Evolutionary conservation across 2,329 filamentous ascomycete genomes (phyloP), one percentile per base, ranked within the genome.

Genomic region (Calonectria pseudoreteaudii): DNA sequence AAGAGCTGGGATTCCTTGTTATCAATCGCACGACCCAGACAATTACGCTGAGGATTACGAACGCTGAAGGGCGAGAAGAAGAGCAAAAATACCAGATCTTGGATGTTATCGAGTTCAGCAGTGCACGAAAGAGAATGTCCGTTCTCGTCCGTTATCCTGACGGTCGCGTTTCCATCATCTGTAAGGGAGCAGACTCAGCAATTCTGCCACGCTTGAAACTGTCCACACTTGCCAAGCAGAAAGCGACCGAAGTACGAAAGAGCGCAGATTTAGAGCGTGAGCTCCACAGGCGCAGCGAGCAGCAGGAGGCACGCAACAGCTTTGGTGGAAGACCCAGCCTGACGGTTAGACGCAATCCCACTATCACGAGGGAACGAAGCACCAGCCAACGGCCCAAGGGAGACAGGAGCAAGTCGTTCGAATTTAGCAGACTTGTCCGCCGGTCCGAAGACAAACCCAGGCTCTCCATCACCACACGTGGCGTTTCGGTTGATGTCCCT

Each of bases 101-200:
- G 38, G 95, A 98, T 79, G 90, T 97, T 5, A 95, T 98, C 72
- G 96, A 98, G 81, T 98, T 98, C 80, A 97, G 94, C 74, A 97
- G 94, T 84, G 92, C 93, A 75, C 90, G 96, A 30, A 98, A 98
- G 85, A 90, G 96, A 50, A 98, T 98, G 96, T 96, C 95, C 0
- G 92, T 98, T 52, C 86, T 98, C 31, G 91, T 98, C 2, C 93
- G 94, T n/a, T 95, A 94, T 82, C 95, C 96, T 0, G 94, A 98
- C 79, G 91, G 93, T 2, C 91, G 93, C 18, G 92, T 98, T 65
- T 96, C 93, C 80, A 87, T 98, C 2, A 93, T 98, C 76, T 97
- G 94, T 86, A 98, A 98, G 83, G 96, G 96, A 9, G 96, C 96
- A 4, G 96, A 98, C 83, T 96, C 94, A 0, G 91, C 92, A 9